phyloP scores from a whole-genome alignment of 2,329 filamentous ascomycete species.

The Penicillium sp. region DNA sequence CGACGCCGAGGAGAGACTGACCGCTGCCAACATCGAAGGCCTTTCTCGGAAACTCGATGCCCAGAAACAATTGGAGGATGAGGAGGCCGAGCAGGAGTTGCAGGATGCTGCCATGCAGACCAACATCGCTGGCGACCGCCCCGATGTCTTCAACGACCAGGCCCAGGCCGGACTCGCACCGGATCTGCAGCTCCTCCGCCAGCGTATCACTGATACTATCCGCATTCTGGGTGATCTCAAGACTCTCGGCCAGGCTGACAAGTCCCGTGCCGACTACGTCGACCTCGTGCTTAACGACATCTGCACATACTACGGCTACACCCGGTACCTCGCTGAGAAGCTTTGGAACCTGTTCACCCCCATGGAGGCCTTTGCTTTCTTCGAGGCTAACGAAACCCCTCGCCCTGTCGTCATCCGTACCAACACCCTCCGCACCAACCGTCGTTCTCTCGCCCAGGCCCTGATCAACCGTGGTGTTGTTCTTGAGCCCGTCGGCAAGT shows the following conservation, averaged over 20 bases:
- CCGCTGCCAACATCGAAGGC: conserved; percentile 93
- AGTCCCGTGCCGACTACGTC: conserved; percentile 85
- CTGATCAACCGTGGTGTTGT: conserved; percentile 96
- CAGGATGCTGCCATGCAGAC: conserved; percentile 85
- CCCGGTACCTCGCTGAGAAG: conserved; percentile 91
- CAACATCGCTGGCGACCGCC: conserved; percentile 80
- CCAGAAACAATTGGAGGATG: conserved; percentile 73
- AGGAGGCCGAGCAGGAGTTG: conserved; percentile 80
- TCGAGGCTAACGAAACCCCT: conserved; percentile 95
- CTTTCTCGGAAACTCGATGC: conserved; percentile 81
- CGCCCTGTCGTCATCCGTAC: conserved; percentile 94
- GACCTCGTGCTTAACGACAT: conserved; percentile 85
- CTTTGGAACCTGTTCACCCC: conserved; percentile 90
- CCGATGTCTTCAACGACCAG: conserved; percentile 63
- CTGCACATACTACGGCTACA: conserved; percentile 96
- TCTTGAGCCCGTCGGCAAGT: conserved; percentile 94
- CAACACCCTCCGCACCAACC: conserved; percentile 81
- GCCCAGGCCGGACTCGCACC: conserved; percentile 70
- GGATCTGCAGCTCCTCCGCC: conserved; percentile 84
- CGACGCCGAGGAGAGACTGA: conserved; percentile 85
- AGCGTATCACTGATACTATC: conserved; percentile 88
- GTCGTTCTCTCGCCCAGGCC: conserved; percentile 81
- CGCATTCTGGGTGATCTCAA: conserved; percentile 87
- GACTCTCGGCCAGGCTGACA: conserved; percentile 74
- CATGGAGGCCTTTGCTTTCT: conserved; percentile 94